Evolutionary conservation across 1,284 basidiomycete genomes (phyloP).

Genomic region (Thelephora terrestris): DNA sequence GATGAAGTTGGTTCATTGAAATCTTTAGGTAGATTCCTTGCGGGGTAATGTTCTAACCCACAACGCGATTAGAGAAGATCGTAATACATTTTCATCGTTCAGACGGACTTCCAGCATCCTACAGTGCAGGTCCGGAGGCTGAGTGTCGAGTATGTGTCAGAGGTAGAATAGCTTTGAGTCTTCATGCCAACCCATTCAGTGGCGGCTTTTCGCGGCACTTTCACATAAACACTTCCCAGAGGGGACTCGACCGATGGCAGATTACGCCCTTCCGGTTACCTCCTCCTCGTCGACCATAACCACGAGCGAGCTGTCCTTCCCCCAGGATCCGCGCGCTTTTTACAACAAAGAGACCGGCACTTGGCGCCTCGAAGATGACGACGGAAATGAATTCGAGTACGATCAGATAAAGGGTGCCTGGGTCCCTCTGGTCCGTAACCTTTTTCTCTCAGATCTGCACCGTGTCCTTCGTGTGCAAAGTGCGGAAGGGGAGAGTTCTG

Average conservation of each 20-base stretch:
- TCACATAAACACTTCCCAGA: neutral
- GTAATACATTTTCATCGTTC: neutral
- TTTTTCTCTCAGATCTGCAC: conserved; percentile 2
- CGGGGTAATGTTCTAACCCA: too few relatives aligned
- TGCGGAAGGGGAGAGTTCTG: neutral
- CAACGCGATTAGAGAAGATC: neutral
- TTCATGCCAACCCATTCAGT: neutral
- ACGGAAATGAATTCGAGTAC: conserved; percentile 86
- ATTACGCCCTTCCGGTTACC: neutral
- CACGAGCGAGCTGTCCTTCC: conserved; percentile 38
- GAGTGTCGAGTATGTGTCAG: neutral
- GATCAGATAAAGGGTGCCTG: conserved; percentile 64
- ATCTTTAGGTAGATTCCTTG: neutral
- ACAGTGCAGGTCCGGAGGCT: neutral
- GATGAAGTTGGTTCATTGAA: conserved; percentile 73
- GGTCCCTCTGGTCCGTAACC: conserved; percentile 66
- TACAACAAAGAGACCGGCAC: conserved; percentile 68
- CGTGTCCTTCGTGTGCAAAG: neutral
- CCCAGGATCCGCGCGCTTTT: conserved; percentile 69
- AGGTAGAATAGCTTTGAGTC: neutral
- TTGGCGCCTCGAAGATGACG: conserved; percentile 86
- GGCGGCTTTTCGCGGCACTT: too few relatives aligned
- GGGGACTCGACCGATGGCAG: neutral
- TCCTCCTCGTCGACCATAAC: neutral
- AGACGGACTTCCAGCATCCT: too few relatives aligned